Percentiles rank a stretch among this genome's conserved stretches.
These are phyloP conservation scores for Petunia secreta DNA, from an alignment of 257 asterid genomes.

Conservation along the genomic window DNA sequence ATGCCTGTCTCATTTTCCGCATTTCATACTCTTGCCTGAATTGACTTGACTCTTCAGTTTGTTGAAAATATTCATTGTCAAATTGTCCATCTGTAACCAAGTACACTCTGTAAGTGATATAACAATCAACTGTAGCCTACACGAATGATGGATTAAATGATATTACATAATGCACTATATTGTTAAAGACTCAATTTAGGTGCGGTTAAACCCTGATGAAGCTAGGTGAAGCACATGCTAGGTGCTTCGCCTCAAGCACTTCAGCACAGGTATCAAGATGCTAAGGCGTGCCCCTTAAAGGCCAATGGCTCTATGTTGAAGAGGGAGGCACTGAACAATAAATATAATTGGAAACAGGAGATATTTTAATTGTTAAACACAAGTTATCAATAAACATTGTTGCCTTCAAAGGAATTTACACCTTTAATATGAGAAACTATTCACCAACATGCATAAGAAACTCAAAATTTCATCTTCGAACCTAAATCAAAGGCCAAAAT, in stretches of 20 bases:
- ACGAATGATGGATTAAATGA: background rate
- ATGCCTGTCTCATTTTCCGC: conserved; percentile 95
- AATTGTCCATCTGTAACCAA: conserved; percentile 77
- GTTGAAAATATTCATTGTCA: conserved; percentile 88
- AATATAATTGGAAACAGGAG: background rate
- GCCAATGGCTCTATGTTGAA: conserved; percentile 11
- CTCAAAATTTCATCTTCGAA: background rate
- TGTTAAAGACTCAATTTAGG: background rate
- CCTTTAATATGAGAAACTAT: background rate
- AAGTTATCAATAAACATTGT: background rate
- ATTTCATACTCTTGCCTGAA: conserved; percentile 96
- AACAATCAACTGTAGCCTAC: conserved; percentile 24
- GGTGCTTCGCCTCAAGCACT: background rate
- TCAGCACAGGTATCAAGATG: background rate
- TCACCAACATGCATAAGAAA: conserved; percentile 11
- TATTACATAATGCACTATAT: background rate
- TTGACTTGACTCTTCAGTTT: conserved; percentile 87
- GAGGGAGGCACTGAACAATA: conserved; percentile 6
- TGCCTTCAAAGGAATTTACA: conserved; percentile 11
- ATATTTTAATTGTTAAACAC: background rate
- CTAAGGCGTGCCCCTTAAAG: background rate
- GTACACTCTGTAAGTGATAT: conserved; percentile 34
- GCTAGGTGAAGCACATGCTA: background rate
- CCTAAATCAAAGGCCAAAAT: background rate
- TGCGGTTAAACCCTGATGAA: conserved; percentile 2